Conservation (phyloP, 2,329 filamentous ascomycete species). For the Pseudofabraea citricarpa region DNA sequence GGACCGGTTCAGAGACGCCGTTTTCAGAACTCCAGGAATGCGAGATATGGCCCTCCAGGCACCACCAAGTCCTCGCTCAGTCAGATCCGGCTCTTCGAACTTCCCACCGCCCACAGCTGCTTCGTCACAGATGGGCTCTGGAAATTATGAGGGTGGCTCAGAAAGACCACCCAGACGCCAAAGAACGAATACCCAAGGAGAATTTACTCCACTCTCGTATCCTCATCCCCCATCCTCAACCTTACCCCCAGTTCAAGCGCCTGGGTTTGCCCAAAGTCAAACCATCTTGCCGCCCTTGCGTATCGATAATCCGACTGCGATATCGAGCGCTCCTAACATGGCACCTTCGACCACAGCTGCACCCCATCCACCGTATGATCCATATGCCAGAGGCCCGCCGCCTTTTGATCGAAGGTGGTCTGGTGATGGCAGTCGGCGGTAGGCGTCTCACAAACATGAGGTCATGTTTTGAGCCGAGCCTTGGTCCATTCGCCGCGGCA, state of each 20-base stretch:
- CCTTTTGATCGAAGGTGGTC: slow-evolving; percentile 22
- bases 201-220: slow-evolving; percentile 22
- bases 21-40: slow-evolving; percentile 54
- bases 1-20: slow-evolving; percentile 64
- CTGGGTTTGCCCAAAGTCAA: slow-evolving; percentile 15
- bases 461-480: too few species aligned
- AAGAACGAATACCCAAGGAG: slow-evolving; percentile 24
- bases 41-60: slow-evolving; percentile 46
- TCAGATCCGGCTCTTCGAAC: slow-evolving; percentile 15
- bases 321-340: slow-evolving; percentile 6
- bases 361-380: slow-evolving; percentile 18
- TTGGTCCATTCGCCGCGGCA: too few species aligned
- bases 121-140: slow-evolving; percentile 8
- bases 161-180: slow-evolving; percentile 25
- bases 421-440: slow-evolving; percentile 17
- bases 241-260: slow-evolving; percentile 21
- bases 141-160: slow-evolving; percentile 7
- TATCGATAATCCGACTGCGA: slow-evolving; percentile 19
- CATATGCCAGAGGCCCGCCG: slow-evolving; percentile 14
- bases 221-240: slow-evolving; percentile 22
- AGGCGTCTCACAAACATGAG: slow-evolving; percentile 2
- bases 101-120: slow-evolving; percentile 12
- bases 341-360: slow-evolving; percentile 14
- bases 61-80: slow-evolving; percentile 43
- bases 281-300: slow-evolving; percentile 24